Evolutionary conservation across 345 rosid genomes (phyloP), one percentile per base, ranked within the genome.

Genomic region (Brassica incana): DNA sequence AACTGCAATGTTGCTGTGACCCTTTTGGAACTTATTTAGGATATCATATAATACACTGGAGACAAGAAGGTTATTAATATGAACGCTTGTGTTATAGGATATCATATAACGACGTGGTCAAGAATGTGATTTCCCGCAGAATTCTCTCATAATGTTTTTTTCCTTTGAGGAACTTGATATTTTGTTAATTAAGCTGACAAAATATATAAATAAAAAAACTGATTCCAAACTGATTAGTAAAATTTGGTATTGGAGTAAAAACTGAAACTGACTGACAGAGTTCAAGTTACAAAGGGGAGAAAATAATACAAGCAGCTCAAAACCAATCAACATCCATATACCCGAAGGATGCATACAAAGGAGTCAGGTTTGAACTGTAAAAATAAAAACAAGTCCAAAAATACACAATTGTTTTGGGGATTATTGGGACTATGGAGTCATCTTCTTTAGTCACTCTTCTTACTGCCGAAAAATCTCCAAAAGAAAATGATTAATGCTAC

Each of bases 1-100:
- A 66, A 87, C 95, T 35, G 97, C 97, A 78, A 95, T 87, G 83
- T 95, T 97, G 83, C 97, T 95, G 81, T 95, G 97, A 58, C 99
- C 97, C 81, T 92, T 91, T 85, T 95, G 97, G 61, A 95, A 95
- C 85, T 91, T 94, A 69, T 95, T 92, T 61, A 95, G 89, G 78
- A 95, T 92, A 80, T 95, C 97, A 64, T 95, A 92, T 15, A 95
- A 78, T 70, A 95, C 97, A 85, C 97, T 95, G 81, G 4, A 81
- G 8, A 45, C 32, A 10, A 59, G 1, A 59, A 62, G 43, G n/a
- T 3, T 9, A 23, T 15, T 60, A 10, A 36, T 7, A 23, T 16
- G n/a, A 67, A 72, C 50, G 43, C 69, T 72, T 25, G 11, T 36
- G 59, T 40, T 62, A 43, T n/a, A 5, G 43, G 10, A 8, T 38